Percentiles rank a stretch among this genome's conserved stretches.
Conservation (phyloP, 352 stramenopile species). For the Hyaloperonospora arabidopsidis region DNA sequence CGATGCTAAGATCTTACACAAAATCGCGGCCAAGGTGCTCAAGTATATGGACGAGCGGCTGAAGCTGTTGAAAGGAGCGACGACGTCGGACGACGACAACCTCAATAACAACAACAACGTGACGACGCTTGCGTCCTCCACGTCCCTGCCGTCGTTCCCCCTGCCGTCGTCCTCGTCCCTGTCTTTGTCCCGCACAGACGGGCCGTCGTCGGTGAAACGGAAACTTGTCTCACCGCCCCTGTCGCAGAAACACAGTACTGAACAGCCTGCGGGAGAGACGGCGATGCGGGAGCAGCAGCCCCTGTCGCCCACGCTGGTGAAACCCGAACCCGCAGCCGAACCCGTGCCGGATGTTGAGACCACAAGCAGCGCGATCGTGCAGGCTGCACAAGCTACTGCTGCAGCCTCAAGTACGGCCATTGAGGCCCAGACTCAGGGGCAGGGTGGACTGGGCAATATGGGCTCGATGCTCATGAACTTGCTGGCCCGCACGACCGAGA, state of each 20-base stretch:
- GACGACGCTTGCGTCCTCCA: too few relatives aligned
- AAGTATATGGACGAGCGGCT: conserved; percentile 86
- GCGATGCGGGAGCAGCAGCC: conserved; percentile 41
- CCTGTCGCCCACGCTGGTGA: conserved; percentile 20
- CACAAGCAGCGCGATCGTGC: conserved; percentile 34
- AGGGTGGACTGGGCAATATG: conserved; percentile 74
- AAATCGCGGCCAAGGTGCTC: conserved; percentile 80
- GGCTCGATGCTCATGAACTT: conserved; percentile 86
- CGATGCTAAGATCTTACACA: conserved; percentile 79
- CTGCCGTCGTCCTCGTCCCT: too few relatives aligned
- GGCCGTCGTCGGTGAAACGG: conserved; percentile 2
- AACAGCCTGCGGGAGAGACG: conserved; percentile 54
- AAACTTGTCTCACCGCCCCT: conserved; percentile 24
- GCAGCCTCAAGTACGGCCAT: conserved; percentile 54
- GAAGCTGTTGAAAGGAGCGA: conserved; percentile 34
- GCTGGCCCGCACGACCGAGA: conserved; percentile 74
- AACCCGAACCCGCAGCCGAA: conserved; percentile 22
- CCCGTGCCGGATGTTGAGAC: conserved; percentile 12
- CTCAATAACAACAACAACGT: too few relatives aligned
- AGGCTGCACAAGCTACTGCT: conserved; percentile 25
- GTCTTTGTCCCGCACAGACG: neutral
- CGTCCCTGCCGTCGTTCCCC: too few relatives aligned
- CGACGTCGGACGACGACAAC: neutral
- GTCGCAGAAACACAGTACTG: conserved; percentile 22
- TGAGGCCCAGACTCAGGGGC: conserved; percentile 51